phyloP scores from a whole-genome alignment of 2,329 filamentous ascomycete species.

The Aspergillus ruber region DNA sequence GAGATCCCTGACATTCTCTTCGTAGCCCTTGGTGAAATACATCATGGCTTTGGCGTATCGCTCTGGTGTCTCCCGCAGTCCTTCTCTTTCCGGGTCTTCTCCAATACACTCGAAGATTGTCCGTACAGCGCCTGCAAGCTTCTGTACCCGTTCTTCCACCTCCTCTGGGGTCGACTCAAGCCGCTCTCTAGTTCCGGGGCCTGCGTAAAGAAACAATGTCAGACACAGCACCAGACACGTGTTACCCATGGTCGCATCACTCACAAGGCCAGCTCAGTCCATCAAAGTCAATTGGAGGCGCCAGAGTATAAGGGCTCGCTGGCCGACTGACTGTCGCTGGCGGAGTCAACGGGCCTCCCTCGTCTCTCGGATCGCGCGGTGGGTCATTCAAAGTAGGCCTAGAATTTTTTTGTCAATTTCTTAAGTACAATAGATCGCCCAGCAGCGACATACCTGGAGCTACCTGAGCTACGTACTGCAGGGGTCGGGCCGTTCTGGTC shows the following conservation, averaged over 20 bases:
- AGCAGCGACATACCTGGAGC: conserved; percentile 17
- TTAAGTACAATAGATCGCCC: neutral
- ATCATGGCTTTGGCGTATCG: conserved; percentile 94
- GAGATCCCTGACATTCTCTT: conserved; percentile 85
- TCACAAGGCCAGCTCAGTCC: conserved; percentile 48
- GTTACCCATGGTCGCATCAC: conserved; percentile 12
- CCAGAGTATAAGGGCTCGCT: conserved; percentile 44
- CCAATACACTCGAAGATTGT: conserved; percentile 62
- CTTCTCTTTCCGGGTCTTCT: conserved; percentile 60
- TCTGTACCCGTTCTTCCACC: conserved; percentile 51
- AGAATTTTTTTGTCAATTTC: neutral
- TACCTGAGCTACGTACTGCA: conserved; percentile 11
- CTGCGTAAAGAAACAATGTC: conserved; percentile 18
- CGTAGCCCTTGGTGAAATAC: conserved; percentile 93
- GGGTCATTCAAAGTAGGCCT: conserved; percentile 41
- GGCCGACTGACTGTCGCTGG: conserved; percentile 46
- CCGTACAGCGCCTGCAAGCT: conserved; percentile 56
- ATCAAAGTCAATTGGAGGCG: conserved; percentile 47
- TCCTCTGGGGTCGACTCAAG: conserved; percentile 54
- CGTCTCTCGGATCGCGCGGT: conserved; percentile 49
- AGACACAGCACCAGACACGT: neutral
- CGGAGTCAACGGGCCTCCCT: conserved; percentile 45
- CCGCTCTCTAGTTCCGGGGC: conserved; percentile 44
- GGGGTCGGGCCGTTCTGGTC: conserved; percentile 5
- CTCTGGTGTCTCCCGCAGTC: conserved; percentile 62